Percentiles rank a stretch among this genome's conserved stretches.
Conservation (phyloP, 345 rosid genomes). For the Eucalyptus decipiens region DNA sequence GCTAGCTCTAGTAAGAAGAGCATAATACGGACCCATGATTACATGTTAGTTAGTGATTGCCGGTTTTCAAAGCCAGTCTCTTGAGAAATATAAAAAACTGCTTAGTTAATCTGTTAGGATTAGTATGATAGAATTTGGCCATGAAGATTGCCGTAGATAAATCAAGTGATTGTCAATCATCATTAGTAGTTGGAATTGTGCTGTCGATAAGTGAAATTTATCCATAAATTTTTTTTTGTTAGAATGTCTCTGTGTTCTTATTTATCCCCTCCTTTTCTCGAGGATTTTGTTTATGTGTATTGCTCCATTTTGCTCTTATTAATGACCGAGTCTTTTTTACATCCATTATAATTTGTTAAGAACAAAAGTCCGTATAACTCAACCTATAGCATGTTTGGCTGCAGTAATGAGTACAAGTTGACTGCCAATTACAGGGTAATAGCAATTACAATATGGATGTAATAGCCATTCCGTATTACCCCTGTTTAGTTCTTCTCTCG, state of each 20-base stretch:
- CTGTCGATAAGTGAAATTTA: not conserved
- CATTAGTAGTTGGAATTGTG: not conserved
- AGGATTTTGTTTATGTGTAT: not conserved
- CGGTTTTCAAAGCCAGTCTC: not conserved
- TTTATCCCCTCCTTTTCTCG: not conserved
- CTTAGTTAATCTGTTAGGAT: not conserved
- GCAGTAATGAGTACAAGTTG: not conserved
- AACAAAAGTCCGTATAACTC: not conserved
- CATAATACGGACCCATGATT: not conserved
- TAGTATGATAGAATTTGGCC: not conserved
- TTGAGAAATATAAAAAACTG: not conserved
- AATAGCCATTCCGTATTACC: not conserved
- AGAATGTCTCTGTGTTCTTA: not conserved
- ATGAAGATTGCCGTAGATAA: not conserved
- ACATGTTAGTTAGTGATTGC: not conserved
- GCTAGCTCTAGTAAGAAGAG: not conserved
- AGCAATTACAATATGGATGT: not conserved
- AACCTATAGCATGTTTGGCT: not conserved
- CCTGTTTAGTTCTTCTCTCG: not conserved
- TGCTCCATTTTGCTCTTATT: not conserved
- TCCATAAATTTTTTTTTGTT: not conserved
- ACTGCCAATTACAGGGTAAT: not conserved
- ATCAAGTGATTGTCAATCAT: not conserved
- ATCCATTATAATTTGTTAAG: not conserved
- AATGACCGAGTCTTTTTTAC: not conserved